These are phyloP conservation scores for Clarireedia sp. DNA, from an alignment of 2,329 filamentous ascomycete genomes.

Conservation along the genomic window DNA sequence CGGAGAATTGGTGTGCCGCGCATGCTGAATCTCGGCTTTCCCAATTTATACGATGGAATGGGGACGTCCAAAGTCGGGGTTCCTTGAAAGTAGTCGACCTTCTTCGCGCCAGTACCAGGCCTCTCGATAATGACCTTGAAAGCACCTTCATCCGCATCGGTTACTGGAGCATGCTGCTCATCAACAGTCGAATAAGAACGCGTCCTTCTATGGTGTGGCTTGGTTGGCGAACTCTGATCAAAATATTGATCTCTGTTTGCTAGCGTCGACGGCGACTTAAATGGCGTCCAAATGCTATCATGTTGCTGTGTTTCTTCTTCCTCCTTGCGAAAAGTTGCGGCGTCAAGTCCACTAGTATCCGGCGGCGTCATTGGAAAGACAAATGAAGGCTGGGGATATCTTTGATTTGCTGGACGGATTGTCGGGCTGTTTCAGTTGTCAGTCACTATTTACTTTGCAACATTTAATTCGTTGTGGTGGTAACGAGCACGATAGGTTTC, in stretches of 20 bases:
- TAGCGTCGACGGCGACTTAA: slow-evolving; percentile 28
- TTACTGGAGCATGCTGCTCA: slow-evolving; percentile 46
- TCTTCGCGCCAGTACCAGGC: slow-evolving; percentile 55
- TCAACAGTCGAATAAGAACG: slow-evolving; percentile 72
- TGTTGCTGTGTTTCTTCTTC: slow-evolving; percentile 18
- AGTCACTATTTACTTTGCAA: slow-evolving; percentile 13
- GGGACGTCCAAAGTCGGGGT: slow-evolving; percentile 59
- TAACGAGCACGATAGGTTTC: slow-evolving; percentile 7
- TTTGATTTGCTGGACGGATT: slow-evolving; percentile 52
- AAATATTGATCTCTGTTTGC: slow-evolving; percentile 31
- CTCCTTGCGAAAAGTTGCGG: slow-evolving; percentile 30
- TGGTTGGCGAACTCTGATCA: slow-evolving; percentile 9
- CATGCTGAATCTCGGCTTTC: slow-evolving; percentile 71
- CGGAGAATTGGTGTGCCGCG: slow-evolving; percentile 70
- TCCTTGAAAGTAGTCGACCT: slow-evolving; percentile 37
- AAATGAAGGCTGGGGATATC: slow-evolving; percentile 53
- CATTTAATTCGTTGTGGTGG: slow-evolving; percentile 5
- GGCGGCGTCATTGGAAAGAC: slow-evolving; percentile 54
- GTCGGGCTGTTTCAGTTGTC: slow-evolving; percentile 42
- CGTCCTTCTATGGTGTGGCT: slow-evolving; percentile 47
- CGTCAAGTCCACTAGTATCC: slow-evolving; percentile 48
- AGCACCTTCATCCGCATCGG: slow-evolving; percentile 53
- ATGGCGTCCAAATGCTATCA: slow-evolving; percentile 28
- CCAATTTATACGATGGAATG: slow-evolving; percentile 79
- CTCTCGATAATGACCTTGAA: slow-evolving; percentile 78